Percentiles rank a stretch among this genome's conserved stretches.
Conservation (phyloP, 2,329 filamentous ascomycete species). For the Fusarium torreyae region DNA sequence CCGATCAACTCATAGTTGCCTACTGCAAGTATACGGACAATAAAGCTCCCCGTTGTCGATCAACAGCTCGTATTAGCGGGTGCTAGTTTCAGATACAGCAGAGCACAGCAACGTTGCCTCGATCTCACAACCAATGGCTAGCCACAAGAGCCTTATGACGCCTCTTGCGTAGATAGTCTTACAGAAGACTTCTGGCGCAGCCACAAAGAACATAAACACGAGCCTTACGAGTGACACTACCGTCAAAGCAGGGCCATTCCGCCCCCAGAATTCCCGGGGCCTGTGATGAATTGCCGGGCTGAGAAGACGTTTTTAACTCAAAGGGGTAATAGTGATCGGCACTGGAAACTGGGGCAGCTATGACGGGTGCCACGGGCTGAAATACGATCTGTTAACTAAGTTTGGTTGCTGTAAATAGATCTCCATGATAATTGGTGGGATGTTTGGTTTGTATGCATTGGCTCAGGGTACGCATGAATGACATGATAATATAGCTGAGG, state of each 20-base stretch:
- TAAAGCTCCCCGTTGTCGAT: constrained; percentile 12
- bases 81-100: constrained; percentile 8
- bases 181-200: constrained; percentile 15
- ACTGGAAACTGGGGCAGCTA: constrained; percentile 18
- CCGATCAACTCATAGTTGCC: constrained; percentile 14
- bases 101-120: constrained; percentile 25
- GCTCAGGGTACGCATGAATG: constrained; percentile 8
- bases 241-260: constrained; percentile 6
- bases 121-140: neutral
- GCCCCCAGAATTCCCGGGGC: constrained; percentile 10
- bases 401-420: constrained; percentile 29
- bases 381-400: neutral
- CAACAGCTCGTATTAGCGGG: constrained; percentile 10
- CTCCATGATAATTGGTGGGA: constrained; percentile 1
- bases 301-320: neutral
- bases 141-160: neutral
- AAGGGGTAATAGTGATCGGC: constrained; percentile 18
- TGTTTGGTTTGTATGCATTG: constrained; percentile 2
- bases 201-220: constrained; percentile 4
- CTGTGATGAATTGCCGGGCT: constrained; percentile 9
- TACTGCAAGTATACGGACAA: constrained; percentile 7
- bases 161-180: neutral
- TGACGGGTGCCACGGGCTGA: constrained; percentile 17
- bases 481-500: neutral
- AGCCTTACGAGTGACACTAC: neutral